phyloP scores from a whole-genome alignment of 345 rosid species.

The Eucalyptus melliodora region DNA sequence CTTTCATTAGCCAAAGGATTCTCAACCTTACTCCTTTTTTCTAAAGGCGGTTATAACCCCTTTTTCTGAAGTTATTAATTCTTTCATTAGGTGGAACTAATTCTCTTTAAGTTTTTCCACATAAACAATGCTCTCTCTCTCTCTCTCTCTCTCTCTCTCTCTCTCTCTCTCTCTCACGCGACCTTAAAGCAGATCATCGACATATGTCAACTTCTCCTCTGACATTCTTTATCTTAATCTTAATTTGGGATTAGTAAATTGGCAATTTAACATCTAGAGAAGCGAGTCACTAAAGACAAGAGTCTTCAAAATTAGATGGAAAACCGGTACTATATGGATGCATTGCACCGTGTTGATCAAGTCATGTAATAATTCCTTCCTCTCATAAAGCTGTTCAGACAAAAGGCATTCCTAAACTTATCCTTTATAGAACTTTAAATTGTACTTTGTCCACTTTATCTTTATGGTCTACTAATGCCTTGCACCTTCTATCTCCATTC shows the following conservation, averaged over 20 bases:
- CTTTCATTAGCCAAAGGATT: not conserved
- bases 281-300: not conserved
- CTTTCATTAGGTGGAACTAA: not conserved
- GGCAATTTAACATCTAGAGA: not conserved
- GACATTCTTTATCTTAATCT: not conserved
- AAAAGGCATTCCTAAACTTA: not conserved
- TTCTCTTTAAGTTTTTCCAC: not conserved
- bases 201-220: not conserved
- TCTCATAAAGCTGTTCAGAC: not conserved
- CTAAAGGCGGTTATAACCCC: not conserved
- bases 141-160: too few species aligned
- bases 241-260: not conserved
- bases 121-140: not conserved
- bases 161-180: not conserved
- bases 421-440: not conserved
- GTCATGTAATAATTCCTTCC: not conserved
- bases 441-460: not conserved
- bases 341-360: not conserved
- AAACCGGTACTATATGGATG: not conserved
- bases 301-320: not conserved
- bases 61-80: not conserved
- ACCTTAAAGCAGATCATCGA: not conserved
- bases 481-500: not conserved
- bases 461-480: not conserved
- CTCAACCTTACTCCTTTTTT: not conserved